Percentiles rank a stretch among this genome's conserved stretches.
These are phyloP conservation scores for Diaporthe citri DNA, from an alignment of 2,329 filamentous ascomycete genomes.

Conservation along the genomic window DNA sequence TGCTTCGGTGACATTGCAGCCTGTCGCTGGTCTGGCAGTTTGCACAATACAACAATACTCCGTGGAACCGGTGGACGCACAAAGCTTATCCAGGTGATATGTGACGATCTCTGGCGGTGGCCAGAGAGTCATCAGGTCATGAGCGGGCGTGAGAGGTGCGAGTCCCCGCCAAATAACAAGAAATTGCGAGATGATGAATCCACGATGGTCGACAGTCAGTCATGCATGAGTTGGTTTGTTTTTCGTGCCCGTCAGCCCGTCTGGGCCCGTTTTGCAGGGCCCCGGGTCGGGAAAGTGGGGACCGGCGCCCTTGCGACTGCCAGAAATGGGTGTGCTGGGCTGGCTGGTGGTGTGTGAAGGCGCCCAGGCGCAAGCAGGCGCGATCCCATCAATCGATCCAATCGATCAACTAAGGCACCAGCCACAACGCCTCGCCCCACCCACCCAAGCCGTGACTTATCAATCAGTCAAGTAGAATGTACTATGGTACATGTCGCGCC, in stretches of 20 bases:
- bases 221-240: conserved; percentile 9
- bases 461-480: background rate
- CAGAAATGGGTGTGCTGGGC: background rate
- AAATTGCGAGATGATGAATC: conserved; percentile 25
- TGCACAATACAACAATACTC: background rate
- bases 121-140: conserved; percentile 9
- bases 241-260: background rate
- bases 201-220: conserved; percentile 4
- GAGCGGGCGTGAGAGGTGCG: background rate
- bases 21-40: background rate
- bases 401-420: background rate
- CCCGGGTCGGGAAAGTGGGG: conserved; percentile 12
- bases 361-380: background rate
- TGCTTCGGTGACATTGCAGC: conserved; percentile 24
- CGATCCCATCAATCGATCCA: conserved; percentile 3
- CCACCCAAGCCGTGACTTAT: background rate
- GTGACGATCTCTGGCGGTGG: conserved; percentile 24
- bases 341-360: background rate
- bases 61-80: background rate
- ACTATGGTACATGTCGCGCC: background rate
- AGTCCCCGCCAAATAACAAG: conserved; percentile 16
- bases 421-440: conserved; percentile 18
- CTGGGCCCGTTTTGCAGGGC: background rate
- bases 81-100: conserved; percentile 13
- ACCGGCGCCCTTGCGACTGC: conserved; percentile 1